A percentile compares a stretch with the other conserved stretches of the same genome.
Evolutionary conservation across 345 rosid genomes (phyloP).

Genomic region (Iberis pinnata): DNA sequence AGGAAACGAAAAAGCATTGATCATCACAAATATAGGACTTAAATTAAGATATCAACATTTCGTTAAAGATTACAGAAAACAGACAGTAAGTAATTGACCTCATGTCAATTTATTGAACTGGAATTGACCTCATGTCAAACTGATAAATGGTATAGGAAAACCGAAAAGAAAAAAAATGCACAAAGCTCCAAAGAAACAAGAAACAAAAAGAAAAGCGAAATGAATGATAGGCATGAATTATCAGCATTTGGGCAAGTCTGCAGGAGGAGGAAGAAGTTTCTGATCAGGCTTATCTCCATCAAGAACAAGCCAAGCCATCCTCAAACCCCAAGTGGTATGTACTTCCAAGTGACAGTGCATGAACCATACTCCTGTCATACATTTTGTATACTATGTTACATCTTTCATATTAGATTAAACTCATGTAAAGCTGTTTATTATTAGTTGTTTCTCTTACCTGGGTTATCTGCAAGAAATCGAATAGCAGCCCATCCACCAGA

Average conservation of each 20-base stretch:
- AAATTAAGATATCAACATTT: constrained; percentile 25
- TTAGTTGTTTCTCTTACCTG: constrained; percentile 37
- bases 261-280: constrained; percentile 60
- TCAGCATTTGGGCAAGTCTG: constrained; percentile 63
- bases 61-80: constrained; percentile 28
- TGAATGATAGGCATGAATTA: constrained; percentile 7
- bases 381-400: constrained; percentile 11
- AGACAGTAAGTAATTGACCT: constrained; percentile 25
- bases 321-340: constrained; percentile 72
- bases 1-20: neutral
- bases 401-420: constrained; percentile 4
- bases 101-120: constrained; percentile 33
- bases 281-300: constrained; percentile 59
- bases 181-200: constrained; percentile 4
- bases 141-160: constrained; percentile 16
- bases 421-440: constrained; percentile 5
- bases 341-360: constrained; percentile 79
- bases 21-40: neutral
- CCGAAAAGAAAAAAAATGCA: constrained; percentile 10
- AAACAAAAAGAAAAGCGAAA: constrained; percentile 8
- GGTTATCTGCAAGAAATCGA: constrained; percentile 62
- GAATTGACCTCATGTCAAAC: constrained; percentile 30
- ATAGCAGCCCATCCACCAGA: constrained; percentile 69
- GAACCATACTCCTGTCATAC: constrained; percentile 53
- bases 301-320: constrained; percentile 68